Evolutionary conservation across 495 filamentous ascomycete species (phyloP), one percentile per base, ranked within the genome.

Genomic region (Penicillium roqueforti): DNA sequence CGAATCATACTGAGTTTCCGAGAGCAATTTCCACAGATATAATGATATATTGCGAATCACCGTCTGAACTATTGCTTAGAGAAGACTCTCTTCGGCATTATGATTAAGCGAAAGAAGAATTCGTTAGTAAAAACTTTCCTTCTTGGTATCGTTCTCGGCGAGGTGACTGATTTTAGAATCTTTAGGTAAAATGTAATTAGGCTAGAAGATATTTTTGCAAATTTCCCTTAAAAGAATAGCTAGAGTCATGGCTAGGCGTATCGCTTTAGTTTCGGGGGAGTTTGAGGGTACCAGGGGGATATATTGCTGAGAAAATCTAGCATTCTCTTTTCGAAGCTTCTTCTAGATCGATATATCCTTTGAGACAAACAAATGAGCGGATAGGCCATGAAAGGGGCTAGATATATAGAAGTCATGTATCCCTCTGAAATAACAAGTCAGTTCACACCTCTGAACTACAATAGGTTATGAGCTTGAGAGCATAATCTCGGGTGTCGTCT

Each of bases 171-270:
- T 28, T 22, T 54, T 6, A 10, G 16, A 9, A 28, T 31, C 22
- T n/a, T 57, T 54, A 3, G 62, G 34, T 34, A 20, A 13, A 47
- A 65, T 53, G 46, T 67, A 63, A 31, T 43, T 61, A 1, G 61
- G 67, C 28, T 63, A 58, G 57, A 67, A 65, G 14, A 69, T 63
- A 14, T 59, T n/a, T 31, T 51, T 48, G 47, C 59, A 55, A 25
- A 67, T 59, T 40, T 65, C 47, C 34, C 61, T 57, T 4, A 60
- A 61, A 10, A 69, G 53, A 39, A 69, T 56, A 32, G 54, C 59
- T 22, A 69, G 38, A 14, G 58, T 57, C 22, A 67, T 47, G 14
- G 53, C 57, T 18, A 65, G 55, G 1, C 64, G 64, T 57, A 66
- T 63, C 14, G 49, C 46, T 47, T 66, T 66, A 36, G 63, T 60